phyloP scores from a whole-genome alignment of 129 eudicot genomes.

The Oenanthe sinensis region DNA sequence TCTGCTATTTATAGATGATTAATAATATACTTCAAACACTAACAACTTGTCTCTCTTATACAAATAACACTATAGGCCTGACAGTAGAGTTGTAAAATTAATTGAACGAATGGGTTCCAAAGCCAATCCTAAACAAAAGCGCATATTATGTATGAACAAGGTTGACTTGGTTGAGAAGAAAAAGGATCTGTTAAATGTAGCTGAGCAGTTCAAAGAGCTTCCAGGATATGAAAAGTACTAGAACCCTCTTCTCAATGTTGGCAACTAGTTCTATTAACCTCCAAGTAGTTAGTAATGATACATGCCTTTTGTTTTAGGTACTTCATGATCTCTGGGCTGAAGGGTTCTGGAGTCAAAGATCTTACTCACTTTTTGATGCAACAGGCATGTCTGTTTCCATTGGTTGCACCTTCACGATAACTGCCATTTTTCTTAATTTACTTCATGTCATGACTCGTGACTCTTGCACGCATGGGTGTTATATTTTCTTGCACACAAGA shows the following conservation, averaged over 20 bases:
- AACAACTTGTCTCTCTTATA: neutral
- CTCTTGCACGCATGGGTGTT: neutral
- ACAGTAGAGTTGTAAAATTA: slow-evolving; percentile 73
- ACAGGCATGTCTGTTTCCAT: slow-evolving; percentile 45
- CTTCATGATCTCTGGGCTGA: slow-evolving; percentile 86
- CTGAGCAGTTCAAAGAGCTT: slow-evolving; percentile 64
- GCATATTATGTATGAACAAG: slow-evolving; percentile 86
- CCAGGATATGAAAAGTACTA: slow-evolving; percentile 75
- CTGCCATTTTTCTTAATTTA: neutral
- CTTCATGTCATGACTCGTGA: neutral
- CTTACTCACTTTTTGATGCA: slow-evolving; percentile 58
- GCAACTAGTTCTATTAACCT: neutral
- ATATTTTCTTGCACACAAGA: neutral
- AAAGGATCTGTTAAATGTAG: slow-evolving; percentile 69
- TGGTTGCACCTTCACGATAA: neutral
- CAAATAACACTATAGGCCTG: slow-evolving; percentile 49
- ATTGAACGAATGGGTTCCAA: slow-evolving; percentile 79
- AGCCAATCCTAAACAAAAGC: slow-evolving; percentile 58
- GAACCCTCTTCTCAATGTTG: neutral
- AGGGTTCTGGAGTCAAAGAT: slow-evolving; percentile 93
- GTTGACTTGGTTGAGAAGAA: slow-evolving; percentile 85
- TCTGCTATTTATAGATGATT: neutral
- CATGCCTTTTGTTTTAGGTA: slow-evolving; percentile 28
- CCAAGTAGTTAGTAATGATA: neutral
- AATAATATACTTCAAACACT: slow-evolving; percentile 6